Base-by-base conservation (phyloP, 306 rosid species). In the Begonia peltatifolia region DNA sequence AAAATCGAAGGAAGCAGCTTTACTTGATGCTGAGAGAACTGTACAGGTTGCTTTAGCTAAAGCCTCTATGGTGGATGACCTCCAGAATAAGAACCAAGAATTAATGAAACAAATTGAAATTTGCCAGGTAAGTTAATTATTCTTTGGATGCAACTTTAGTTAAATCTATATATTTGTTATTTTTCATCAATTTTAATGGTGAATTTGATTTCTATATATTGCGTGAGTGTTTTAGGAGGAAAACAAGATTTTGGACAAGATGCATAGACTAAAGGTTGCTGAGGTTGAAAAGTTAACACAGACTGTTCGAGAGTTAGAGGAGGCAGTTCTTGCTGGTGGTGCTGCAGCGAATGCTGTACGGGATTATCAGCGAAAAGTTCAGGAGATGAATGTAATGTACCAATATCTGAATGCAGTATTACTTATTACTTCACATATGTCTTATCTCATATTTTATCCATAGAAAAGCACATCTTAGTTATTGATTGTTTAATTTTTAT, bases 281-380 rank as follows among this genome's bases (percentile, higher is more conserved):
- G 99, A 92, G 73, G 99, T 92, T 79, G 99, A 92, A 76, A 92
- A 92, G 67, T 87, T 86, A 66, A 92, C 96, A 5, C 99, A 92
- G 68, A 92, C 99, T 61, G 99, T 92, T 52, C 80, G 99, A 54
- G 99, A 92, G 78, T 76, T 92, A 63, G 99, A 92, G 76, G 99
- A 92, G 84, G 96, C 99, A 60, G 96, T 92, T 70, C 99, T 92
- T 77, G 94, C 95, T 38, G 96, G 99, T 17, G 99, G 99, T 50
- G 96, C 99, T 20, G 99, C 99, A n/a, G 99, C 99, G 14, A 92
- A 92, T 77, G 99, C 93, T 64, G 99, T 92, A 78, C 83, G 99
- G 72, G 99, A 92, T 74, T 92, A 92, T 72, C 96, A 86, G 73
- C 84, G 99, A 71, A 86, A 92, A 78, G 76, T 92, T 68, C 99